phyloP scores from a whole-genome alignment of 2,329 filamentous ascomycete genomes.

The Neoarthrinium moseri region DNA sequence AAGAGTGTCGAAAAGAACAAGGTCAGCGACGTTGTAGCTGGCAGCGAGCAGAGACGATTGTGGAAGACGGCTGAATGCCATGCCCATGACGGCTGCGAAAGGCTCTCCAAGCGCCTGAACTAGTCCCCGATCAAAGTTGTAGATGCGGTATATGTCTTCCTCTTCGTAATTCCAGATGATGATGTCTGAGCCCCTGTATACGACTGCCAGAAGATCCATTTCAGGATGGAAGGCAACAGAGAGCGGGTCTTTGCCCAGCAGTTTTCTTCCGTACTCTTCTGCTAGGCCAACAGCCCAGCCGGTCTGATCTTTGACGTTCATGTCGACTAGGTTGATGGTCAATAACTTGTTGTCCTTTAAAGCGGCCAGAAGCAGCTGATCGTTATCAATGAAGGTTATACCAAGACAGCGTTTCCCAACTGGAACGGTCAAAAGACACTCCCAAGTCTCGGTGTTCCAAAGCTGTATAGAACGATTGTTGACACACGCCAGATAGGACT shows the following conservation, averaged over 20 bases:
- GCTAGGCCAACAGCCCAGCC: too few species aligned
- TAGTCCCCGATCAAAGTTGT: background rate
- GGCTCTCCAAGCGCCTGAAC: background rate
- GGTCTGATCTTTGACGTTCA: background rate
- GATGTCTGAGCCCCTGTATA: background rate
- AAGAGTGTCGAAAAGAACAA: background rate
- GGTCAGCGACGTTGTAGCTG: background rate
- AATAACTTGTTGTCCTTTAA: background rate
- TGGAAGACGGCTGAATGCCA: background rate
- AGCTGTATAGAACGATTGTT: background rate
- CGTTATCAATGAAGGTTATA: background rate
- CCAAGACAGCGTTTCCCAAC: background rate
- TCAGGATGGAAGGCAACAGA: background rate
- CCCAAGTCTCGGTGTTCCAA: background rate
- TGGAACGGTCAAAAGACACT: background rate
- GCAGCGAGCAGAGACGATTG: background rate
- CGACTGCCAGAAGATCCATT: background rate
- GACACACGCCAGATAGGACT: background rate
- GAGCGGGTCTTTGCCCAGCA: background rate
- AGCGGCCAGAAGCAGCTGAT: background rate
- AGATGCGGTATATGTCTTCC: background rate
- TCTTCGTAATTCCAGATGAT: constrained; percentile 1
- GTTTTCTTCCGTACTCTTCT: too few species aligned
- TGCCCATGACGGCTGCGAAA: background rate
- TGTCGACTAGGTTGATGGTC: background rate